Percentiles rank a stretch among this genome's conserved stretches.
These are phyloP conservation scores for Pseudocercospora fijiensis DNA, from an alignment of 2,329 filamentous ascomycete species.

Conservation along the genomic window DNA sequence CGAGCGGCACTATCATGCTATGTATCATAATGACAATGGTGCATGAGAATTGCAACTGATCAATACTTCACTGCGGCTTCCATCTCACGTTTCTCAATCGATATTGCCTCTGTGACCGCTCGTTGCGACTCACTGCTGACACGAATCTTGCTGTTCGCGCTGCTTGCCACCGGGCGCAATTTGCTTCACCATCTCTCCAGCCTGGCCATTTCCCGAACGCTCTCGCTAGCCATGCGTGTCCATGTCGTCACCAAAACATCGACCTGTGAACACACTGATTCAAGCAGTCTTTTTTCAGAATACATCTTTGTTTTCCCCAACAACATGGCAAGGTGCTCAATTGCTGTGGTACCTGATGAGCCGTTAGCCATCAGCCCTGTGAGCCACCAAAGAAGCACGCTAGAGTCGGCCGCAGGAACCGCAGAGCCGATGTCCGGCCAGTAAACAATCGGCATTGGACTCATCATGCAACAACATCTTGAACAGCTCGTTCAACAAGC, in stretches of 20 bases:
- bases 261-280: background rate
- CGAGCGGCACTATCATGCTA: conserved; percentile 27
- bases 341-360: background rate
- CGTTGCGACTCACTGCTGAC: background rate
- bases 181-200: conserved; percentile 4
- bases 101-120: background rate
- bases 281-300: background rate
- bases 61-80: conserved; percentile 17
- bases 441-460: background rate
- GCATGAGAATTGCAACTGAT: conserved; percentile 31
- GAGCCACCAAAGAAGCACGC: background rate
- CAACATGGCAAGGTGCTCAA: background rate
- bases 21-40: conserved; percentile 45
- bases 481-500: background rate
- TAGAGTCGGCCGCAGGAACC: background rate
- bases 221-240: background rate
- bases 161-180: conserved; percentile 15
- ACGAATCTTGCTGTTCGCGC: background rate
- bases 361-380: background rate
- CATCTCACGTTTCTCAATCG: background rate
- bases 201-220: background rate
- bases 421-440: background rate
- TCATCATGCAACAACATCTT: background rate
- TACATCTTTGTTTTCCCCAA: too few species aligned
- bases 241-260: background rate